These are phyloP conservation scores for Colletotrichum navitas DNA, from an alignment of 2,329 filamentous ascomycete genomes.

Conservation along the genomic window DNA sequence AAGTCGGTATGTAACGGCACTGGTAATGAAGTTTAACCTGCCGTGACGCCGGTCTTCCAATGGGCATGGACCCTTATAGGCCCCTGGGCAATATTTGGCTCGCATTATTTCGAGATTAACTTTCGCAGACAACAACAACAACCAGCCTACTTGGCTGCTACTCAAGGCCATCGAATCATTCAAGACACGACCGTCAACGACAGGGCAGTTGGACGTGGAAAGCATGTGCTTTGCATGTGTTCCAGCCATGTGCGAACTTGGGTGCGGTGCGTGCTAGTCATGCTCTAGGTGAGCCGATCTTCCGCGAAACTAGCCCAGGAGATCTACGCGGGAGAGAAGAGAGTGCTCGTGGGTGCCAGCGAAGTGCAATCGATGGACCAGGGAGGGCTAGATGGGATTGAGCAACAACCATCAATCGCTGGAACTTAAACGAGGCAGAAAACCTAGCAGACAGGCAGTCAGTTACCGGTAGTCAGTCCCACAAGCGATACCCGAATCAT, in stretches of 20 bases:
- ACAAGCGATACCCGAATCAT: background rate
- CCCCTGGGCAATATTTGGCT: background rate
- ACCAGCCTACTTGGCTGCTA: conserved; percentile 5
- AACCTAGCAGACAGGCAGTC: background rate
- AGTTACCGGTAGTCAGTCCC: too few relatives aligned
- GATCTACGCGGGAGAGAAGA: conserved; percentile 18
- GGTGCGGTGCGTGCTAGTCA: conserved; percentile 10
- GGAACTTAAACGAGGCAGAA: background rate
- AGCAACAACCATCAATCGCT: background rate
- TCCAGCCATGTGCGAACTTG: conserved; percentile 14
- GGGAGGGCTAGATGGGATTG: background rate
- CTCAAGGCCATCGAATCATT: conserved; percentile 5
- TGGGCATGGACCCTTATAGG: background rate
- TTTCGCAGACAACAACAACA: background rate
- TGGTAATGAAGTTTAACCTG: background rate
- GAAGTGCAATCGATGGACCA: conserved; percentile 13
- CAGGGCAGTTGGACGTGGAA: conserved; percentile 6
- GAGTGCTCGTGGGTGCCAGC: conserved; percentile 9
- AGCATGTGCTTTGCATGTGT: conserved; percentile 35
- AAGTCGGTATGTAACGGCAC: background rate
- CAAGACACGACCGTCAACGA: conserved; percentile 18
- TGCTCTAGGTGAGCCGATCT: conserved; percentile 26
- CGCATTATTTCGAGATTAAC: background rate
- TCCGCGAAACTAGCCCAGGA: conserved; percentile 29
- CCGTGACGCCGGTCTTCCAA: background rate